These are phyloP conservation scores for Trametopsis cervina DNA, from an alignment of 768 basidiomycete species.

Conservation along the genomic window DNA sequence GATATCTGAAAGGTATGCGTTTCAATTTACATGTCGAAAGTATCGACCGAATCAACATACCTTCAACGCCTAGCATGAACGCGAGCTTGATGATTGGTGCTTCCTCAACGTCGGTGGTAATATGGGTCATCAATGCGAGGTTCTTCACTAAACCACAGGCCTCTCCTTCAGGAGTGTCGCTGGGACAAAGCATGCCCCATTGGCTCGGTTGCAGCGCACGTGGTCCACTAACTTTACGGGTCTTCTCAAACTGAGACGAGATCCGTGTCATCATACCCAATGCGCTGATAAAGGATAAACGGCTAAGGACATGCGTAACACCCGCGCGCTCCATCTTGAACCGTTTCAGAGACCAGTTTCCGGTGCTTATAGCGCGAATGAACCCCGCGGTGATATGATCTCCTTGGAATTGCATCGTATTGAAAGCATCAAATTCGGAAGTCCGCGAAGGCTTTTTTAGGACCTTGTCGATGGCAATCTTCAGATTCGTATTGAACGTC, in stretches of 20 bases:
- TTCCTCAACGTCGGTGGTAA: slow-evolving; percentile 98
- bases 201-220: slow-evolving; percentile 96
- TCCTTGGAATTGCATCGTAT: slow-evolving; percentile 93
- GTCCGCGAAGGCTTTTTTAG: slow-evolving; percentile 94
- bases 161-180: slow-evolving; percentile 99
- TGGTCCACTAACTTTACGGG: slow-evolving; percentile 95
- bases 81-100: slow-evolving; percentile 85
- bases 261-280: slow-evolving; percentile 99
- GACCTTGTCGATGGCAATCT: slow-evolving; percentile 93
- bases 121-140: slow-evolving; percentile 97
- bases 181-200: slow-evolving; percentile 98
- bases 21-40: too few relatives aligned
- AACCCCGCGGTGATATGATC: slow-evolving; percentile 95
- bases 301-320: slow-evolving; percentile 94
- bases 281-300: slow-evolving; percentile 93
- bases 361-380: slow-evolving; percentile 94
- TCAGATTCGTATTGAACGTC: slow-evolving; percentile 94
- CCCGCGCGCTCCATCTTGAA: slow-evolving; percentile 99
- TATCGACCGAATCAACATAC: slow-evolving; percentile 31
- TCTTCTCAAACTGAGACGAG: slow-evolving; percentile 98
- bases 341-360: slow-evolving; percentile 97
- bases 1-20: slow-evolving; percentile 54
- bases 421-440: slow-evolving; percentile 90
- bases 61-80: slow-evolving; percentile 97
- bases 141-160: slow-evolving; percentile 99